Conservation (phyloP, 257 asterid genomes). For the Solanum appendiculatum region DNA sequence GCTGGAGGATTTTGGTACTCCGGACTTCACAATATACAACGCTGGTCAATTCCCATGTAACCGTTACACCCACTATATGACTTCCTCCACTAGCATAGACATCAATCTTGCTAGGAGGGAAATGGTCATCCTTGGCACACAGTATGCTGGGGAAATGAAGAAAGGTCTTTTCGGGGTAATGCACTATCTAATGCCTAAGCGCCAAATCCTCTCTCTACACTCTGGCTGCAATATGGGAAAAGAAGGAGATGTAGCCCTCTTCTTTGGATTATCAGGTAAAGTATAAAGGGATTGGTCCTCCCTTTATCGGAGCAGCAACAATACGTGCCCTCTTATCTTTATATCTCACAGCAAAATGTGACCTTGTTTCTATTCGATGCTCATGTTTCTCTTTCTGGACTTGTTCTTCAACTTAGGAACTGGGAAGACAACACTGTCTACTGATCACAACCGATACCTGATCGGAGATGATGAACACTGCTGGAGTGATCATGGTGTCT, state of each 20-base stretch:
- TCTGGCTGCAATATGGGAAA: constrained; percentile 92
- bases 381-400: not conserved
- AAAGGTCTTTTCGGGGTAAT: constrained; percentile 83
- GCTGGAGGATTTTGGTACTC: constrained; percentile 83
- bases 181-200: constrained; percentile 98
- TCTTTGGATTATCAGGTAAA: constrained; percentile 87
- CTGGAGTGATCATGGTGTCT: constrained; percentile 88
- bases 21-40: constrained; percentile 94
- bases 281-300: not conserved
- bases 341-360: not conserved
- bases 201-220: constrained; percentile 78
- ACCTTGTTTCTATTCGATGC: not conserved
- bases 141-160: constrained; percentile 97
- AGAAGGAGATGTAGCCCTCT: constrained; percentile 87
- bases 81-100: constrained; percentile 95
- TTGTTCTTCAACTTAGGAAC: constrained; percentile 40
- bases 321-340: not conserved
- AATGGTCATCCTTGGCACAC: constrained; percentile 96
- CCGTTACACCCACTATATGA: constrained; percentile 89
- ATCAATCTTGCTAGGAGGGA: constrained; percentile 76
- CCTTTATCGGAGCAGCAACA: constrained; percentile 6
- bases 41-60: constrained; percentile 94
- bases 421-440: constrained; percentile 87
- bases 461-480: constrained; percentile 99
- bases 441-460: constrained; percentile 75